Conservation (phyloP, 192 early-diverging fungal genomes). For the Spizellomyces punctatus region DNA sequence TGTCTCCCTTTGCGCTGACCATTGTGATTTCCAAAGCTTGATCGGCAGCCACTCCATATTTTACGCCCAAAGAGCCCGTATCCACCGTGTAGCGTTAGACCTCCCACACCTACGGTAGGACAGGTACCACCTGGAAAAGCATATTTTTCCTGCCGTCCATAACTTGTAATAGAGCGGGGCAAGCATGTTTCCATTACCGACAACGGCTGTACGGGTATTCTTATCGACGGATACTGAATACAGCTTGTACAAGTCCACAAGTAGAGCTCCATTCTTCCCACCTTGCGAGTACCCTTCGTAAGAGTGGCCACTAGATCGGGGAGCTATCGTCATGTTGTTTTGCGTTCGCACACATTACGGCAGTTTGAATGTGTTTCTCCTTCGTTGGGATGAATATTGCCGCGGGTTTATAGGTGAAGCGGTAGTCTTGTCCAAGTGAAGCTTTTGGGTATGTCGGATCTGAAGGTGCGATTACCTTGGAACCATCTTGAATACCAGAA, state of each 20-base stretch:
- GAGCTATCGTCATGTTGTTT: background rate
- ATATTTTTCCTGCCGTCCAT: background rate
- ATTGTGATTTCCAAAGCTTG: conserved; percentile 12
- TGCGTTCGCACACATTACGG: no score
- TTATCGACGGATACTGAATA: background rate
- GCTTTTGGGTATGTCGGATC: no score
- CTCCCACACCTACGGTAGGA: conserved; percentile 4
- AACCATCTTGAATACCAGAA: no score
- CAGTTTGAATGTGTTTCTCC: no score
- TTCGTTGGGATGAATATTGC: no score
- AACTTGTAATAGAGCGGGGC: background rate
- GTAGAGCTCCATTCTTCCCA: background rate
- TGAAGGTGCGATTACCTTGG: no score
- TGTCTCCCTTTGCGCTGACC: conserved; percentile 15
- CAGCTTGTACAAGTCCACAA: conserved; percentile 1
- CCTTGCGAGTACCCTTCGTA: conserved; percentile 15
- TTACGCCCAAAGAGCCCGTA: background rate
- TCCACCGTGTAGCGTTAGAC: conserved; percentile 2
- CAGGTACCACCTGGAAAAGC: conserved; percentile 2
- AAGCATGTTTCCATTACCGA: background rate
- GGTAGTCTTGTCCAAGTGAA: no score
- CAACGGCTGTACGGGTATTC: background rate
- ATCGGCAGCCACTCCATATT: conserved; percentile 21
- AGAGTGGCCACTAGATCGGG: conserved; percentile 2
- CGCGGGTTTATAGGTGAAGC: no score